Conservation (phyloP, 768 basidiomycete genomes). For the Macrolepiota albuminosa region DNA sequence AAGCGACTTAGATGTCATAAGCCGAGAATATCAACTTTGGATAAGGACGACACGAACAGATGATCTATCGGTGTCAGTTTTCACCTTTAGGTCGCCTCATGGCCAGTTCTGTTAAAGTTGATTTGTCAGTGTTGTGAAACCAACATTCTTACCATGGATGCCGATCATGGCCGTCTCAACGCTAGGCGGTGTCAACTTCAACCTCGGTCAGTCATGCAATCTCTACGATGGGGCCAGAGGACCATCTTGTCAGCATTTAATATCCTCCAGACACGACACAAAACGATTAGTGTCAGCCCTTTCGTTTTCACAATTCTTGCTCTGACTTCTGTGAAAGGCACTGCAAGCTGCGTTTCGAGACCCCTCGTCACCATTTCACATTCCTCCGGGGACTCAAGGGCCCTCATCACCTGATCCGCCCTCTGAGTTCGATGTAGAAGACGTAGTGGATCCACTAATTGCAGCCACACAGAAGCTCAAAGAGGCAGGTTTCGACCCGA, state of each 20-base stretch:
- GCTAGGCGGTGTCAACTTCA: background rate
- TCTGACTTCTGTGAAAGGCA: constrained; percentile 30
- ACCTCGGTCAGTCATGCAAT: constrained; percentile 1
- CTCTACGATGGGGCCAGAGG: background rate
- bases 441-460: constrained; percentile 20
- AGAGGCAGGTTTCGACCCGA: constrained; percentile 49
- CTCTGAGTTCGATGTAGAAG: constrained; percentile 10
- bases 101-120: background rate
- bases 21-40: too few relatives aligned
- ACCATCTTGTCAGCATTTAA: background rate
- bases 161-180: background rate
- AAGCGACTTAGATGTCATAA: too few relatives aligned
- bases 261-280: background rate
- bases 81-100: too few relatives aligned
- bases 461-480: constrained; percentile 40
- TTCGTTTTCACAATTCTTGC: background rate
- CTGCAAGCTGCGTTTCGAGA: constrained; percentile 59
- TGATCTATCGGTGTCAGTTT: too few relatives aligned
- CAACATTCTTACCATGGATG: background rate
- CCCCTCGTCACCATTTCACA: constrained; percentile 60
- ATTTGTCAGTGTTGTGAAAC: background rate
- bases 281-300: constrained; percentile 8
- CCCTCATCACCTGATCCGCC: constrained; percentile 54
- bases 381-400: constrained; percentile 54
- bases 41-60: too few relatives aligned